Evolutionary conservation across 495 filamentous ascomycete genomes (phyloP).

Genomic region (Antarctomyces pellizariae): DNA sequence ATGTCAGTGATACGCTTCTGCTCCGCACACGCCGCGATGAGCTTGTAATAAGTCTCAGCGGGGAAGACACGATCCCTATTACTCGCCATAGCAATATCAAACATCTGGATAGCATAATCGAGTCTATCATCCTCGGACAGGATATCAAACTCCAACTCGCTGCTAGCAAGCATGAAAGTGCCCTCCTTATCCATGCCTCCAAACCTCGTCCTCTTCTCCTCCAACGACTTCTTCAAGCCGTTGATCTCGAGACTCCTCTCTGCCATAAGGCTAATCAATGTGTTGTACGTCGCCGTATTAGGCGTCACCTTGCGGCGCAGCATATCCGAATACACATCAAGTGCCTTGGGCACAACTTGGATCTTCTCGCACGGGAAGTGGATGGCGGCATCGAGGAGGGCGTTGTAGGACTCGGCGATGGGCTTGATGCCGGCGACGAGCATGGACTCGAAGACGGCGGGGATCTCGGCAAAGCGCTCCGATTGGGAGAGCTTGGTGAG

Average conservation of each 20-base stretch:
- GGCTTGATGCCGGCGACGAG: constrained; percentile 55
- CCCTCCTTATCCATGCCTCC: constrained; percentile 70
- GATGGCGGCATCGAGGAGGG: constrained; percentile 61
- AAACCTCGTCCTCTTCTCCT: constrained; percentile 54
- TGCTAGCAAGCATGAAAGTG: constrained; percentile 77
- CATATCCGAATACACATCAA: constrained; percentile 94
- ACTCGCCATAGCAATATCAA: constrained; percentile 40
- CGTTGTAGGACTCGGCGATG: constrained; percentile 69
- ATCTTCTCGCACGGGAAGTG: constrained; percentile 44
- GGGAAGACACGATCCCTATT: constrained; percentile 30
- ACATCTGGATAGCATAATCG: constrained; percentile 60
- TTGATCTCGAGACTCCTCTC: constrained; percentile 51
- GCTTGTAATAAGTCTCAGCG: constrained; percentile 51
- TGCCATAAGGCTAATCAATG: constrained; percentile 59
- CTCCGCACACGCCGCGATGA: constrained; percentile 70
- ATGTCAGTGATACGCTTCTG: constrained; percentile 61
- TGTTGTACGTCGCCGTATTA: constrained; percentile 66
- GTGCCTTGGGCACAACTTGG: constrained; percentile 65
- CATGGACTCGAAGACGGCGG: constrained; percentile 70
- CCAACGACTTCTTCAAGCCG: constrained; percentile 40
- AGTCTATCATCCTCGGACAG: constrained; percentile 70
- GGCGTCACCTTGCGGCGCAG: constrained; percentile 62
- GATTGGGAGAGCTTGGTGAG: constrained; percentile 44
- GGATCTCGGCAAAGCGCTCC: constrained; percentile 60
- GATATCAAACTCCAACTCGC: constrained; percentile 61